phyloP scores from a whole-genome alignment of 495 filamentous ascomycete genomes.

The Tetracladium setigerum region DNA sequence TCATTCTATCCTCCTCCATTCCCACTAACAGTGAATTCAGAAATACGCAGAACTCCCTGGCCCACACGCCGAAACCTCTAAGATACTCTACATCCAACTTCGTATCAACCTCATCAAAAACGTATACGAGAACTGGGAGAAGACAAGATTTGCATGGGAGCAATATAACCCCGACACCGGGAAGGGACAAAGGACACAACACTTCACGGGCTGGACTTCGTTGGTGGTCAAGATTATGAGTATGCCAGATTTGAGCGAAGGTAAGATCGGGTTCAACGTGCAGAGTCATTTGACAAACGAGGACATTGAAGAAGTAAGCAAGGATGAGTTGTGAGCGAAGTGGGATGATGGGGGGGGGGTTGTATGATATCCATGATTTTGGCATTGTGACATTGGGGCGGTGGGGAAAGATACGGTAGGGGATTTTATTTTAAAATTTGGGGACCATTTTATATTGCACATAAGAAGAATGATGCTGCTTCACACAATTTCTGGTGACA shows the following conservation, averaged over 20 bases:
- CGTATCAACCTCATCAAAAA: conserved; percentile 83
- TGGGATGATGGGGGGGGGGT: too few species aligned
- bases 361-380: too few species aligned
- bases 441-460: too few species aligned
- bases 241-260: conserved; percentile 54
- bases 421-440: too few species aligned
- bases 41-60: conserved; percentile 47
- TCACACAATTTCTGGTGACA: too few species aligned
- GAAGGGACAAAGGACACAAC: conserved; percentile 86
- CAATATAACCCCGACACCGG: conserved; percentile 96
- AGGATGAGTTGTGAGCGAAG: conserved; percentile 15
- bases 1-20: conserved; percentile 13
- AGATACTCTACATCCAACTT: conserved; percentile 66
- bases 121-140: conserved; percentile 78
- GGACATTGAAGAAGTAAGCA: not conserved
- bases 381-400: too few species aligned
- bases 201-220: conserved; percentile 98
- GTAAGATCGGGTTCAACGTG: not conserved
- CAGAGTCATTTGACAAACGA: conserved; percentile 1
- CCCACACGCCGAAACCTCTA: conserved; percentile 62
- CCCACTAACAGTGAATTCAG: conserved; percentile 29
- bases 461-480: too few species aligned
- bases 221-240: conserved; percentile 96
- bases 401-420: too few species aligned
- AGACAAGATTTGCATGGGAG: conserved; percentile 97